phyloP scores from a whole-genome alignment of 495 filamentous ascomycete species.

The Staphylotrichum tortipilum region DNA sequence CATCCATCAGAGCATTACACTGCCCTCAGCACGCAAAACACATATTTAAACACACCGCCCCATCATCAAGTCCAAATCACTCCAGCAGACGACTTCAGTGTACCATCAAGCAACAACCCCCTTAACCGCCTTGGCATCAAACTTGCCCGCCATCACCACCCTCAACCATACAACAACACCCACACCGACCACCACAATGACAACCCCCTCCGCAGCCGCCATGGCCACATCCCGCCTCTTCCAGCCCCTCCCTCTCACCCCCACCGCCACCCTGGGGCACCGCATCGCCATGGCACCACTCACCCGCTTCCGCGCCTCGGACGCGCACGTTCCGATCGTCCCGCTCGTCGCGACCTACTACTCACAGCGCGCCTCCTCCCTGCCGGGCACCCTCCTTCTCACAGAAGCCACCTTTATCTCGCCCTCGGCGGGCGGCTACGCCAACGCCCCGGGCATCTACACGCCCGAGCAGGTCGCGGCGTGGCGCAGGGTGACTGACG shows the following conservation, averaged over 20 bases:
- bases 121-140: neutral
- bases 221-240: conserved; percentile 22
- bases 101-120: neutral
- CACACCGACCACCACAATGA: neutral
- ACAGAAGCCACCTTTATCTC: conserved; percentile 60
- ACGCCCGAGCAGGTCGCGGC: conserved; percentile 49
- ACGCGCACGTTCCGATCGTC: conserved; percentile 39
- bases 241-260: conserved; percentile 34
- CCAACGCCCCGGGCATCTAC: conserved; percentile 57
- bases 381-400: conserved; percentile 54
- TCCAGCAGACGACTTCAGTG: too few relatives aligned
- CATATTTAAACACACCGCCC: too few relatives aligned
- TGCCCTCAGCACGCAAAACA: too few relatives aligned
- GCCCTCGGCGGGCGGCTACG: conserved; percentile 40
- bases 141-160: too few relatives aligned
- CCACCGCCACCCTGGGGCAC: conserved; percentile 27
- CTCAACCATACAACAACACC: neutral
- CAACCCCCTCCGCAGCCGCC: neutral
- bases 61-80: too few relatives aligned
- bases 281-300: conserved; percentile 39
- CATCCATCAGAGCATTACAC: too few relatives aligned
- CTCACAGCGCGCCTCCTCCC: conserved; percentile 44
- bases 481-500: conserved; percentile 56
- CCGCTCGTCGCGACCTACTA: conserved; percentile 49
- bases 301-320: conserved; percentile 37